Evolutionary conservation across 148 eudicot genomes (phyloP), one percentile per base, ranked within the genome.

Genomic region (Fagopyrum homotropicum): DNA sequence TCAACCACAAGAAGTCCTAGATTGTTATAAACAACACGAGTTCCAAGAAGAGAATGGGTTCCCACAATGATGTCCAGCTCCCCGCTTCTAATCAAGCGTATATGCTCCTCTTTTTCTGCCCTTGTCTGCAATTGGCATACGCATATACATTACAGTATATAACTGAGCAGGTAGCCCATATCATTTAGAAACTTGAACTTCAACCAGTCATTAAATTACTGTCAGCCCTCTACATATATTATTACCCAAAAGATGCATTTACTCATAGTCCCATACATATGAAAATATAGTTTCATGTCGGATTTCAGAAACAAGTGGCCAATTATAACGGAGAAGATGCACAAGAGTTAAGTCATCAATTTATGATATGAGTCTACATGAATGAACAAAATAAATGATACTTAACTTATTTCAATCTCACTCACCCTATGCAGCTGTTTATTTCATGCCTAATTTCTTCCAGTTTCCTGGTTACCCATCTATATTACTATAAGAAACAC

Each of bases 1-100:
- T 94, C 98, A 83, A 94, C 96, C 74, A 94, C 97, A 75, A 94
- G 96, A 78, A 94, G 92, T 75, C 98, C 98, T n/a, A 94, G 85
- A 72, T 87, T 91, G 79, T 76, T 89, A 76, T 94, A 94, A 49
- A 85, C 89, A 78, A 91, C 93, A 64, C 97, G 97, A 77, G 75
- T 84, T 45, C 98, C 98, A 52, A 94, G 93, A 80, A 94, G 91
- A 30, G 98, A 82, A 82, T 94, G 98, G 69, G 98, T 94, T 77
- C 98, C 98, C 72, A 94, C 93, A 73, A 90, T 85, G 52, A 94
- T 91, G 85, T 91, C 84, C 85, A 94, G 77, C 63, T 86, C 84
- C 69, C 98, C 97, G 49, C 79, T 78, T 83, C 86, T 90, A 69
- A 94, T 94, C 93, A 84, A 77, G 73, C 76, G 85, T 30, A 94